Percentiles rank a stretch among this genome's conserved stretches.
Evolutionary conservation across 345 rosid species (phyloP).

Genomic region (Corchorus capsularis): DNA sequence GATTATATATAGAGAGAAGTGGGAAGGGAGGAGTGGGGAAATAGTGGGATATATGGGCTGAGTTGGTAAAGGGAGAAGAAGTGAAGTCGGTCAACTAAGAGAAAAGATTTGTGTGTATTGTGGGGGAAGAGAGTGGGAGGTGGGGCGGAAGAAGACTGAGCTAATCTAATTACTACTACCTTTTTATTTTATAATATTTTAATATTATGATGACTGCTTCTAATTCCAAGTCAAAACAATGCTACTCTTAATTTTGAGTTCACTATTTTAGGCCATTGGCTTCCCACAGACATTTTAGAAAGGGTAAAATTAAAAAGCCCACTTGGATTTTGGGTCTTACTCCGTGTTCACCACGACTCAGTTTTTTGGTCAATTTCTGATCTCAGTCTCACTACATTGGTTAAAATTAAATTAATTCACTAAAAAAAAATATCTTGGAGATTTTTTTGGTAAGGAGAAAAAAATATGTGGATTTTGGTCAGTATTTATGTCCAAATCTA

Average conservation of each 20-base stretch:
- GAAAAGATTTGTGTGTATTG: not conserved
- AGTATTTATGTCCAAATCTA: not conserved
- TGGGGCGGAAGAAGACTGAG: slow-evolving; percentile 30
- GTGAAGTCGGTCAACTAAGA: slow-evolving; percentile 69
- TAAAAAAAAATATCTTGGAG: not conserved
- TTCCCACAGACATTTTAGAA: not conserved
- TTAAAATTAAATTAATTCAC: no score
- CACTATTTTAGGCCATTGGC: not conserved
- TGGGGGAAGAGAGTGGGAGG: not conserved
- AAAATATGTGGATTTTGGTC: not conserved
- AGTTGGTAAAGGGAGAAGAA: slow-evolving; percentile 19
- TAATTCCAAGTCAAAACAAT: slow-evolving; percentile 47
- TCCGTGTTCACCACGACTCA: not conserved
- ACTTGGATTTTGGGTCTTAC: not conserved
- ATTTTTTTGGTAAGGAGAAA: not conserved
- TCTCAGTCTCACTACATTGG: not conserved
- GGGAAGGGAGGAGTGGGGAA: slow-evolving; percentile 24
- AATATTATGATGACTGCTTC: slow-evolving; percentile 26
- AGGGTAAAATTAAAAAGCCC: not conserved
- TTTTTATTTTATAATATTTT: no score
- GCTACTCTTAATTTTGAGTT: slow-evolving; percentile 17
- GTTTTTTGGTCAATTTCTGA: not conserved
- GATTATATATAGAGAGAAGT: slow-evolving; percentile 33
- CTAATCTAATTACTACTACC: no score
- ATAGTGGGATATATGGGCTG: not conserved